phyloP scores from a whole-genome alignment of 305 asterid genomes.

The Fraxinus platypoda region DNA sequence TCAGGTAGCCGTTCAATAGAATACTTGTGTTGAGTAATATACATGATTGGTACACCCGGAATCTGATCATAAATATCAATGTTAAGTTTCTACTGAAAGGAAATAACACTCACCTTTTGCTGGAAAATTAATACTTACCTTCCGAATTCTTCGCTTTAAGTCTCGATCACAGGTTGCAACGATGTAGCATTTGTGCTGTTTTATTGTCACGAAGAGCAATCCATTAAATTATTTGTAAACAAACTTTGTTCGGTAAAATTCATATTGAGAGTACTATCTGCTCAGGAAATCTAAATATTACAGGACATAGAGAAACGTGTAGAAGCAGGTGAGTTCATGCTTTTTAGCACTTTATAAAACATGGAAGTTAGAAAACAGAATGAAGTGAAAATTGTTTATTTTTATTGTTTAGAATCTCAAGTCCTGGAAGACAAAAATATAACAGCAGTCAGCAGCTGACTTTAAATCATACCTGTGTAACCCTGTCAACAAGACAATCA shows the following conservation, averaged over 20 bases:
- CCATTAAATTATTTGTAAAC: not conserved
- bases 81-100: not conserved
- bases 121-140: conserved; percentile 43
- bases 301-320: not conserved
- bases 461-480: conserved; percentile 64
- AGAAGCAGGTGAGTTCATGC: not conserved
- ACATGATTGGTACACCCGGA: conserved; percentile 99
- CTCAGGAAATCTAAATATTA: not conserved
- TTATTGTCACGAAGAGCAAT: conserved; percentile 9
- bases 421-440: not conserved
- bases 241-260: conserved; percentile 3
- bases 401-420: not conserved
- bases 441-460: not conserved
- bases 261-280: not conserved
- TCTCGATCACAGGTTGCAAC: conserved; percentile 99
- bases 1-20: conserved; percentile 93
- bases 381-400: not conserved
- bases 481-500: conserved; percentile 92
- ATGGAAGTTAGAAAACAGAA: not conserved
- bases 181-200: conserved; percentile 95
- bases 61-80: conserved; percentile 40
- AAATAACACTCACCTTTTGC: not conserved
- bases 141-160: conserved; percentile 95
- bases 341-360: not conserved
- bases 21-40: conserved; percentile 70